Conservation (phyloP, 1,139 yeast species). For the Candida sanyaensis region DNA sequence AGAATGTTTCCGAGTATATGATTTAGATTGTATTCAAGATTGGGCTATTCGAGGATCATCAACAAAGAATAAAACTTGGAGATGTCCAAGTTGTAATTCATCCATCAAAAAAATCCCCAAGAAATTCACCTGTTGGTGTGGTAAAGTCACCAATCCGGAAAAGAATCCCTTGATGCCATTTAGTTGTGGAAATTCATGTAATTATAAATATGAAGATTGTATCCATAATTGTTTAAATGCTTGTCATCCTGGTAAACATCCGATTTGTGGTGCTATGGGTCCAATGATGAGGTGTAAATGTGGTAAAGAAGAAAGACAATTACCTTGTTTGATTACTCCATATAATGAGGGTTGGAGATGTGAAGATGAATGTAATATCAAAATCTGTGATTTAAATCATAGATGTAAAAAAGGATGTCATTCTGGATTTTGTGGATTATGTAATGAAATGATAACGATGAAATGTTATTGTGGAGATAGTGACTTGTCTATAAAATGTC, state of each 20-base stretch:
- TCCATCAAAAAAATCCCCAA: constrained; percentile 55
- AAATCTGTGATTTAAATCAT: constrained; percentile 74
- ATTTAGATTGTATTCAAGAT: constrained; percentile 73
- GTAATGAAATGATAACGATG: constrained; percentile 41
- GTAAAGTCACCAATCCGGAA: constrained; percentile 68
- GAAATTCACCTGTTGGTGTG: constrained; percentile 88
- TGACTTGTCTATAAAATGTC: constrained; percentile 46
- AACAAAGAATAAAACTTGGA: constrained; percentile 65
- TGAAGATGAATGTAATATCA: constrained; percentile 52
- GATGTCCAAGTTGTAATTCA: constrained; percentile 84
- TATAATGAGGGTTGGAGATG: constrained; percentile 72
- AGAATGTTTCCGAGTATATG: constrained; percentile 76
- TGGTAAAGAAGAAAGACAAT: constrained; percentile 66
- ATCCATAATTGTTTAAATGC: constrained; percentile 72
- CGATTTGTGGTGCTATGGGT: constrained; percentile 77
- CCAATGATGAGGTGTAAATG: constrained; percentile 72
- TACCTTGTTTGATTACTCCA: constrained; percentile 74
- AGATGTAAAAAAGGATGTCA: constrained; percentile 57
- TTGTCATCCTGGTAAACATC: constrained; percentile 93
- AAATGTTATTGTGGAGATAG: constrained; percentile 67
- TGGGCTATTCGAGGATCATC: constrained; percentile 83
- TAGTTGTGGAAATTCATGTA: constrained; percentile 87
- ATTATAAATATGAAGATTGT: constrained; percentile 55
- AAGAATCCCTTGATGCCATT: constrained; percentile 69
- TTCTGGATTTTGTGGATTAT: constrained; percentile 77